Evolutionary conservation across 495 filamentous ascomycete species (phyloP), one percentile per base, ranked within the genome.

Genomic region (Trichoderma virens): DNA sequence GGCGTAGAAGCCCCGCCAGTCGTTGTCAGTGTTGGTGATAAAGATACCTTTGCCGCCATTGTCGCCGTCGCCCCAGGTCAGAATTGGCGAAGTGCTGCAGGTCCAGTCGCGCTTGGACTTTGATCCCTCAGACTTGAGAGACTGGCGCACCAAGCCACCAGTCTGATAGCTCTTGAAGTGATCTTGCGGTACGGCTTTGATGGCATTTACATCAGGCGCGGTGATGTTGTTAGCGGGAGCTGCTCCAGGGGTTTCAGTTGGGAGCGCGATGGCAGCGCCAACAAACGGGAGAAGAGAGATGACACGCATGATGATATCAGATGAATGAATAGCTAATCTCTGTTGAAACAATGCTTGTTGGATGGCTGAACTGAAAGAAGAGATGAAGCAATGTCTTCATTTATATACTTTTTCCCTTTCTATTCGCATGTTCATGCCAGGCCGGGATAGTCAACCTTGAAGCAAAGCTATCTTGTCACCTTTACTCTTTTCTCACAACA

Each of bases 1-100:
- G 51, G 66, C 61, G 64, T 69, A 72, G 60, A 67, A 72, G 23
- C 64, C 67, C 23, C 67, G 65, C 32, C 62, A n/a, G 14, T 59
- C 32, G n/a, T 20, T 63, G 62, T 69, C 70, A 13, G 25, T 60
- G 30, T 72, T 70, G 25, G 61, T 65, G 34, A 72, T 62, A 8
- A 47, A 28, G 2, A 72, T 27, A 32, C 70, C 70, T 6, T 61
- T 54, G 6, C 63, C 65, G 13, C 65, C 62, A 7, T 62, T 45
- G 64, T 72, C 70, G 2, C 65, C 18, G 32, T 68, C 69, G 35
- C 64, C 43, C 62, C 39, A 65, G 38, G 65, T 70, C 62, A 65
- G 65, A 5, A 30, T 68, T 28, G 60, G 18, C 16, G 20, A 23
- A 7, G 8, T 39, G 32, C 34, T 51, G 60, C 64, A 66, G 14